Evolutionary conservation across 345 rosid species (phyloP), one percentile per base, ranked within the genome.

Genomic region (Aegle marmelos): DNA sequence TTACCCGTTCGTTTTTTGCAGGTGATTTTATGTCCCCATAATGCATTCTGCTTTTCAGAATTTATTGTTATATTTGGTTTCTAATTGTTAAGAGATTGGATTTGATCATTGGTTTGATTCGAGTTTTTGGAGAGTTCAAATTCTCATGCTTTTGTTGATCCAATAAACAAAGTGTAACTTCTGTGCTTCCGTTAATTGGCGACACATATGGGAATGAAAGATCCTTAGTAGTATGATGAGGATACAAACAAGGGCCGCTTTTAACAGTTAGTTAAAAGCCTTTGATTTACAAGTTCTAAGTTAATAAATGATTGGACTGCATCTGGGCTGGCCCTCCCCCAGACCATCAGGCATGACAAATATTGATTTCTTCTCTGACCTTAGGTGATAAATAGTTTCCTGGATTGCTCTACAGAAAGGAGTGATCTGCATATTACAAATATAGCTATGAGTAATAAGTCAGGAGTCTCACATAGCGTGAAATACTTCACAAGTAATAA

Each of bases 1-100:
- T 89, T 92, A 66, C 89, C 96, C 50, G 80, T 90, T 86, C 91
- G 87, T 74, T 94, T 83, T 85, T 85, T 91, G 83, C 79, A 85
- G 93, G 93, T 88, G 69, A 25, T 77, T 59, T 50, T 45, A 11
- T 45, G 50, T 45, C 16, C 50, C 1, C 50, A 45, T 11, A 11
- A 45, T 45, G 0, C 13, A 3, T 45, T 45, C 50, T 45, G 13
- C 50, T 45, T 11, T 45, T 3, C 5, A 10, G 48, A 41, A 13
- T 41, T n/a, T 60, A 14, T 16, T 53, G 7, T 25, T n/a, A 16
- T 16, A 16, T 50, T 50, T 50, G 56, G 56, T 50, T 50, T 50
- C 14, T 41, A 41, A 10, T 41, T 41, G 48, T 41, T 41, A 9
- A 41, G 48, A 41, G 48, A 30, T 11, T 70, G 74, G 9, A 53